A percentile compares a stretch with the other conserved stretches of the same genome.
Evolutionary conservation across 495 filamentous ascomycete genomes (phyloP).

Genomic region (Cladorrhinum samala): DNA sequence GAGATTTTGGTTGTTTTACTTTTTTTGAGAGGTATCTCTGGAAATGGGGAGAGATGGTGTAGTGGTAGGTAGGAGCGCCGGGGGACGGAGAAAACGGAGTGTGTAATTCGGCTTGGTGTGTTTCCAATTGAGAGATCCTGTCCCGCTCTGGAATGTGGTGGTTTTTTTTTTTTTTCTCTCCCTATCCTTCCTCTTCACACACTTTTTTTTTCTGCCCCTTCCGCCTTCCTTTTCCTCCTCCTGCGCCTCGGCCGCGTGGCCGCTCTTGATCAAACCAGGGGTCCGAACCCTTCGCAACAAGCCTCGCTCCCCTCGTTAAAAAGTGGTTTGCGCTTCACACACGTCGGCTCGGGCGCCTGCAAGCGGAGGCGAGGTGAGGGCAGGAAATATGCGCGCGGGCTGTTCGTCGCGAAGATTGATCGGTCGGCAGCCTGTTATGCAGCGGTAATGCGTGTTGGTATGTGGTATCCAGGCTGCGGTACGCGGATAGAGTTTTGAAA

Average conservation of each 20-base stretch:
- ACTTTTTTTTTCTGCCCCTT: background rate
- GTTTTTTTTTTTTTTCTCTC: constrained; percentile 2
- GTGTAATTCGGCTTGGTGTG: background rate
- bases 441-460: background rate
- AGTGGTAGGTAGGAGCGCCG: background rate
- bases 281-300: background rate
- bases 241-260: constrained; percentile 5
- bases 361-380: background rate
- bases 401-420: background rate
- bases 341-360: background rate
- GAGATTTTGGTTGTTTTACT: constrained; percentile 2
- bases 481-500: constrained; percentile 1
- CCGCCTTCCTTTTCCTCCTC: background rate
- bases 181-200: background rate
- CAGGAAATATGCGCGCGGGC: too few species aligned
- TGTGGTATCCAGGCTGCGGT: too few species aligned
- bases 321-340: too few species aligned
- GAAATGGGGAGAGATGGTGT: too few species aligned
- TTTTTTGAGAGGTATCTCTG: too few species aligned
- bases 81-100: background rate
- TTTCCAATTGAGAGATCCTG: background rate
- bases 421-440: background rate
- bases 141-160: background rate
- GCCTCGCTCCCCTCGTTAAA: background rate
- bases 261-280: constrained; percentile 4